A percentile compares a stretch with the other conserved stretches of the same genome.
Evolutionary conservation across 2,329 filamentous ascomycete species (phyloP).

Genomic region (Cladophialophora exuberans): DNA sequence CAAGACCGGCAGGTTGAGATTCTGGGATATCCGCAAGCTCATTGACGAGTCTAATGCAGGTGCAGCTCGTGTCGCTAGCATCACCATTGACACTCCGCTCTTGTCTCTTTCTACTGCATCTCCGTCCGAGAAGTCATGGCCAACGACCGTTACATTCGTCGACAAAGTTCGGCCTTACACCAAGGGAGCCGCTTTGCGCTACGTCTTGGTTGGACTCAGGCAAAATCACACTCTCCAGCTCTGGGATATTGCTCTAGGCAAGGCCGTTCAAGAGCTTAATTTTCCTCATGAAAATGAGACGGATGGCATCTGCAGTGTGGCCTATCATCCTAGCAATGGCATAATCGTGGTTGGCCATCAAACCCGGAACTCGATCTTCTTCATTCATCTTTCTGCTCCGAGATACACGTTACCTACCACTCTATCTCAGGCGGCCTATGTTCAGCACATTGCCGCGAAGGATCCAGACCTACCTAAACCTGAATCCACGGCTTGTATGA

Average conservation of each 20-base stretch:
- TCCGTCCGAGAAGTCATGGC: slow-evolving; percentile 91
- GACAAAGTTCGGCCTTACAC: slow-evolving; percentile 94
- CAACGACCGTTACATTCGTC: slow-evolving; percentile 91
- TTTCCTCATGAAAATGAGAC: slow-evolving; percentile 95
- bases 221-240: slow-evolving; percentile 98
- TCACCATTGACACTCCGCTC: slow-evolving; percentile 83
- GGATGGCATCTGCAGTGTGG: slow-evolving; percentile 95
- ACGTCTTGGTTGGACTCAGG: slow-evolving; percentile 97
- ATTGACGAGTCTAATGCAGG: slow-evolving; percentile 55
- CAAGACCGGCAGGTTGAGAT: slow-evolving; percentile 93
- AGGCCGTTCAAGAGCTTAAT: slow-evolving; percentile 95
- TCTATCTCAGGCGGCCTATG: slow-evolving; percentile 85
- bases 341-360: slow-evolving; percentile 96
- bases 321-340: slow-evolving; percentile 87
- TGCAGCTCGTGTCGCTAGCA: slow-evolving; percentile 50
- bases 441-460: slow-evolving; percentile 74
- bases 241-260: slow-evolving; percentile 94
- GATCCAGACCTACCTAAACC: slow-evolving; percentile 77
- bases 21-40: slow-evolving; percentile 93
- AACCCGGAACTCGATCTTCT: slow-evolving; percentile 95
- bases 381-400: slow-evolving; percentile 91
- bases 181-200: slow-evolving; percentile 86
- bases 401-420: slow-evolving; percentile 76
- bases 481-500: slow-evolving; percentile 95
- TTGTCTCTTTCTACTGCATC: slow-evolving; percentile 85